Percentiles rank a stretch among this genome's conserved stretches.
Conservation (phyloP, 169 alveolate genomes). For the Cryptosporidium felis region DNA sequence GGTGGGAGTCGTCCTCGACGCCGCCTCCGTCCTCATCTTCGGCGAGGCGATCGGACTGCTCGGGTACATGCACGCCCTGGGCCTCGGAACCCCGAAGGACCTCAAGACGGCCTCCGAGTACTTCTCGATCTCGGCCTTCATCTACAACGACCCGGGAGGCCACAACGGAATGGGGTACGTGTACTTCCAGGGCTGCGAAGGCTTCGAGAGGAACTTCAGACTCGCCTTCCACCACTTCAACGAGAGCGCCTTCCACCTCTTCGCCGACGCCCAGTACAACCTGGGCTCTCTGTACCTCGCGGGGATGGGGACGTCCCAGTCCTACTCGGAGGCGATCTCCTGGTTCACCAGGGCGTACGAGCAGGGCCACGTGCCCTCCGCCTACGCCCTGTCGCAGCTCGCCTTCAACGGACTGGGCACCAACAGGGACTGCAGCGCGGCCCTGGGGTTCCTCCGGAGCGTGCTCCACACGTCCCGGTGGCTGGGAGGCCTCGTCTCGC, state of each 20-base stretch:
- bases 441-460: slow-evolving; percentile 9
- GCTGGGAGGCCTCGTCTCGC: background rate
- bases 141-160: slow-evolving; percentile 67
- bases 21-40: slow-evolving; percentile 13
- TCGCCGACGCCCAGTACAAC: slow-evolving; percentile 65
- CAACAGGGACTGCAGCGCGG: slow-evolving; percentile 29
- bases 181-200: slow-evolving; percentile 61
- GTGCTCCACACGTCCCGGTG: slow-evolving; percentile 6
- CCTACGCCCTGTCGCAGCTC: slow-evolving; percentile 63
- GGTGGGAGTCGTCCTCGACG: slow-evolving; percentile 43
- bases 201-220: slow-evolving; percentile 36
- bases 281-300: slow-evolving; percentile 58
- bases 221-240: slow-evolving; percentile 59
- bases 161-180: slow-evolving; percentile 70
- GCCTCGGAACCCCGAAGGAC: slow-evolving; percentile 18
- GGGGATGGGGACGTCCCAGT: slow-evolving; percentile 65
- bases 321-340: slow-evolving; percentile 39
- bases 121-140: slow-evolving; percentile 51
- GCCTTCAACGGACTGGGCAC: slow-evolving; percentile 58
- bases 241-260: slow-evolving; percentile 62
- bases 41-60: slow-evolving; percentile 64
- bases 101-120: slow-evolving; percentile 40
- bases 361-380: slow-evolving; percentile 67
- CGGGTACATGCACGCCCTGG: slow-evolving; percentile 66
- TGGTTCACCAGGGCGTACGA: slow-evolving; percentile 69